Percentiles rank a stretch among this genome's conserved stretches.
These are phyloP conservation scores for Citrus reticulata DNA, from an alignment of 345 rosid genomes.

Conservation along the genomic window DNA sequence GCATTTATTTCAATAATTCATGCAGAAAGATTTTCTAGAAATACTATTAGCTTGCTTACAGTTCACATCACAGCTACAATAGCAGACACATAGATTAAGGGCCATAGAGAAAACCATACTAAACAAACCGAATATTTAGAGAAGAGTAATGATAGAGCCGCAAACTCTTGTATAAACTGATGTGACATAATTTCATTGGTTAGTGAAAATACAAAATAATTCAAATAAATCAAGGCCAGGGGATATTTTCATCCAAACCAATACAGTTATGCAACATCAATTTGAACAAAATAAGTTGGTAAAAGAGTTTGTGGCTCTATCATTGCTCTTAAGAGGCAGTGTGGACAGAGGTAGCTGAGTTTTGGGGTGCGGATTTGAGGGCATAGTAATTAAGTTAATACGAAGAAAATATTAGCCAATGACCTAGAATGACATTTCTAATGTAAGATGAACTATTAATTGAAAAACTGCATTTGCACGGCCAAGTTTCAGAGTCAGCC, in stretches of 20 bases:
- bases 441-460: not conserved
- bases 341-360: not conserved
- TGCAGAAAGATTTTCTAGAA: not conserved
- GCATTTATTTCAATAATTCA: not conserved
- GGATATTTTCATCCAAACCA: too few species aligned
- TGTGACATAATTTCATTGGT: too few species aligned
- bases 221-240: too few species aligned
- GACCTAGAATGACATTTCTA: not conserved
- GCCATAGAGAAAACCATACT: not conserved
- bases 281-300: too few species aligned
- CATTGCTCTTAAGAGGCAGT: not conserved
- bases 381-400: too few species aligned
- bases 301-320: not conserved
- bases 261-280: too few species aligned
- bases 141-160: too few species aligned
- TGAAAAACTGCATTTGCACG: not conserved
- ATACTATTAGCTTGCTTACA: not conserved
- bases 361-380: not conserved
- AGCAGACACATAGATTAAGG: not conserved
- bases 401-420: not conserved
- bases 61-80: not conserved
- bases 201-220: too few species aligned
- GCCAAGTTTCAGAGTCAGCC: not conserved
- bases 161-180: too few species aligned
- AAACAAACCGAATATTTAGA: not conserved